Percentiles rank a stretch among this genome's conserved stretches.
phyloP scores from a whole-genome alignment of 345 rosid genomes.

The Turnera subulata region DNA sequence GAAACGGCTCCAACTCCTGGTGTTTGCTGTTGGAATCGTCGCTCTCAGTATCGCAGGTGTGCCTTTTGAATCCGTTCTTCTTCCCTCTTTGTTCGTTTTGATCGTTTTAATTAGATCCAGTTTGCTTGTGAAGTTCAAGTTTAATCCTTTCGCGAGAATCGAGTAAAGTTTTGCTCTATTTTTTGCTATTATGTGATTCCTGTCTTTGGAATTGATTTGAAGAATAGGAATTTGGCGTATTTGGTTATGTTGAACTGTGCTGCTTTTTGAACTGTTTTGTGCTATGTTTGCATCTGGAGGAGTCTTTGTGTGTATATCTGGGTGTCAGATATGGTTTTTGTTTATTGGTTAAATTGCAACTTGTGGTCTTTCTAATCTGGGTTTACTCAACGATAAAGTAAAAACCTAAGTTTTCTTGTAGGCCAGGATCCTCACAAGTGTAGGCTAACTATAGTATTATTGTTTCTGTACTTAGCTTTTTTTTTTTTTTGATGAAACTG shows the following conservation, averaged over 20 bases:
- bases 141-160: no score
- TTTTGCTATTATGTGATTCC: not conserved
- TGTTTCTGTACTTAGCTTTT: no score
- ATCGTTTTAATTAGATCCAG: no score
- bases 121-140: no score
- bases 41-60: conserved; percentile 72
- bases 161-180: no score
- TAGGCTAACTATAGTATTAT: no score
- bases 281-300: not conserved
- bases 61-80: no score
- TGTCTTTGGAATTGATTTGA: not conserved
- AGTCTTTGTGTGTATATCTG: not conserved
- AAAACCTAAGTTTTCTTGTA: not conserved
- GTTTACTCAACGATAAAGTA: not conserved
- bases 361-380: not conserved
- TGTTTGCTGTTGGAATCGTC: conserved; percentile 48
- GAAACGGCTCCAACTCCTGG: conserved; percentile 43
- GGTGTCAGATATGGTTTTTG: no score
- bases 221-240: no score
- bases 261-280: not conserved
- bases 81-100: no score
- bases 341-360: not conserved
- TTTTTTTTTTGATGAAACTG: no score
- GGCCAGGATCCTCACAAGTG: no score
- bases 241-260: not conserved